Percentiles rank a stretch among this genome's conserved stretches.
Conservation (phyloP, 306 rosid genomes). For the Quercus robur region DNA sequence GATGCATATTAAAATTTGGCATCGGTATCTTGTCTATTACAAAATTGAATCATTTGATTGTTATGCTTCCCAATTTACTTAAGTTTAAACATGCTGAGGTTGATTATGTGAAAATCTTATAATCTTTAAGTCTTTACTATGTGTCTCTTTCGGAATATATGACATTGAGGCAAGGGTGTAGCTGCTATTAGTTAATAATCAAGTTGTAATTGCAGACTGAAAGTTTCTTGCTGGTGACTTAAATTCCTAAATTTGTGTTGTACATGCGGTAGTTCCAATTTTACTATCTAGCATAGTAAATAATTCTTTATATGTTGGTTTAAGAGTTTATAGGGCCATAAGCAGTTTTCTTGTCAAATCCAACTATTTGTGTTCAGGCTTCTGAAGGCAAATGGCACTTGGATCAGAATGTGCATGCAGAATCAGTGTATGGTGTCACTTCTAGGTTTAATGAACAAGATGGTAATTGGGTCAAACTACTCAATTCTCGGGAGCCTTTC, state of each 20-base stretch:
- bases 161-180: neutral
- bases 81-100: neutral
- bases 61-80: neutral
- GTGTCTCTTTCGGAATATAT: neutral
- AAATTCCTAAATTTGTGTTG: neutral
- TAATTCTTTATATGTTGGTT: neutral
- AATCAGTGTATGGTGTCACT: conserved; percentile 24
- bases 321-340: neutral
- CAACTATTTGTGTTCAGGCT: conserved; percentile 9
- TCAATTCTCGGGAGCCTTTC: conserved; percentile 23
- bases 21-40: neutral
- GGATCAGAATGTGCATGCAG: conserved; percentile 30
- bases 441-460: conserved; percentile 33
- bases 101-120: neutral
- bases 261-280: neutral
- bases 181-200: neutral
- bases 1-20: neutral
- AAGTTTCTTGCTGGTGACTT: neutral
- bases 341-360: conserved; percentile 3
- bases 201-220: neutral
- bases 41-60: neutral
- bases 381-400: conserved; percentile 37
- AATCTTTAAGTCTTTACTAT: neutral
- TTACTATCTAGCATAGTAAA: neutral
- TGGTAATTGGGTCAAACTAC: conserved; percentile 32